phyloP scores from a whole-genome alignment of 257 asterid species.

The Fraxinus americana region DNA sequence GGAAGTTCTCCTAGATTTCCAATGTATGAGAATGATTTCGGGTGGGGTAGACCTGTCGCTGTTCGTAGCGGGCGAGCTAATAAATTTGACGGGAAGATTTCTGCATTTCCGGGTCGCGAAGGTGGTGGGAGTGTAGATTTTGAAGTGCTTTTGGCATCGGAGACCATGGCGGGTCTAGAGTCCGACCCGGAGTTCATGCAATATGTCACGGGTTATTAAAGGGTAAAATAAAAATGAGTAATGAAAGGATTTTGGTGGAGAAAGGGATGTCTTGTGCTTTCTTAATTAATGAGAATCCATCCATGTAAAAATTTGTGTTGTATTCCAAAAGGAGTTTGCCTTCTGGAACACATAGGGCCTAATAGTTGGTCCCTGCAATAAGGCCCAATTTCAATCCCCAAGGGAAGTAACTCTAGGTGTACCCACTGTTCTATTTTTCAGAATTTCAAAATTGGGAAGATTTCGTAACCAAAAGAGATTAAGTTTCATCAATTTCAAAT shows the following conservation, averaged over 20 bases:
- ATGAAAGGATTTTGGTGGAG: too few relatives aligned
- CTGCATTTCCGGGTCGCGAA: slow-evolving; percentile 50
- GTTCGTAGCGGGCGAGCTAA: slow-evolving; percentile 53
- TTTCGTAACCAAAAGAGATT: too few relatives aligned
- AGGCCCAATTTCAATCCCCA: background rate
- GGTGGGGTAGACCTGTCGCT: slow-evolving; percentile 53
- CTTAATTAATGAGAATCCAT: too few relatives aligned
- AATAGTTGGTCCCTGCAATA: background rate
- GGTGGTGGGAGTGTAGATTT: slow-evolving; percentile 51
- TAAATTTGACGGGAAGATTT: slow-evolving; percentile 61
- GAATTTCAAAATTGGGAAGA: too few relatives aligned
- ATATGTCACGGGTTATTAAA: slow-evolving; percentile 33
- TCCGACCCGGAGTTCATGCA: slow-evolving; percentile 54
- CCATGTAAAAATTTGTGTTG: too few relatives aligned
- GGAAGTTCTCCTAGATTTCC: slow-evolving; percentile 56
- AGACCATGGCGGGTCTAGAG: slow-evolving; percentile 41
- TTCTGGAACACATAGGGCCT: background rate
- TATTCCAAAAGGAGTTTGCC: background rate
- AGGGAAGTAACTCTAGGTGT: too few relatives aligned
- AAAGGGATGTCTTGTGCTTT: too few relatives aligned
- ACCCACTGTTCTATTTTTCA: too few relatives aligned
- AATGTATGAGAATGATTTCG: slow-evolving; percentile 56
- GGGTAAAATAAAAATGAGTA: too few relatives aligned
- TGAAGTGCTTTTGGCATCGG: slow-evolving; percentile 53
- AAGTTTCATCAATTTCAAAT: too few relatives aligned